Evolutionary conservation across 768 basidiomycete species (phyloP).

Genomic region (Punctularia strigosozonata): DNA sequence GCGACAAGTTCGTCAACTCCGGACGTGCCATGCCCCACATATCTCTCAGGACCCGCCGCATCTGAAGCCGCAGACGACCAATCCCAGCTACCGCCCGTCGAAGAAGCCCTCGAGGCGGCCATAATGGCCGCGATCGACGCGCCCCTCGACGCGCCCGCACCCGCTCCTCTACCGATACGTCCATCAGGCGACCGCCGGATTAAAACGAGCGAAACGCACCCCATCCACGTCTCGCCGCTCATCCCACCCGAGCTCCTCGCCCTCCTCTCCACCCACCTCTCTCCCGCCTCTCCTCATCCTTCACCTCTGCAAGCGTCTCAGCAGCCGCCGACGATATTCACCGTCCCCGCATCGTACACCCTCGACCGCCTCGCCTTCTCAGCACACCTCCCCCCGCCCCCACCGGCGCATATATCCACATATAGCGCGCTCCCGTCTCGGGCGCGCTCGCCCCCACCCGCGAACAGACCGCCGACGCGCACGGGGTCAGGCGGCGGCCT

Average conservation of each 20-base stretch:
- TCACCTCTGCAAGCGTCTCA: slow-evolving; percentile 23
- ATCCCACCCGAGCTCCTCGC: slow-evolving; percentile 11
- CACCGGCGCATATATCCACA: slow-evolving; percentile 11
- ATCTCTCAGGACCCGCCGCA: too few species aligned
- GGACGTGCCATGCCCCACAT: too few species aligned
- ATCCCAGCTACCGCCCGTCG: slow-evolving; percentile 1
- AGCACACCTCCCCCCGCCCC: slow-evolving; percentile 9
- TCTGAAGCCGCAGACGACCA: background rate
- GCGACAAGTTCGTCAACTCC: too few species aligned
- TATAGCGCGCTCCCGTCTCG: slow-evolving; percentile 1
- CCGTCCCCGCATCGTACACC: slow-evolving; percentile 30
- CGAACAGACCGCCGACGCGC: too few species aligned
- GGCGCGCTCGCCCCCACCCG: too few species aligned
- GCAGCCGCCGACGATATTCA: slow-evolving; percentile 31
- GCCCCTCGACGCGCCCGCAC: slow-evolving; percentile 16
- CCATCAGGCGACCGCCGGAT: slow-evolving; percentile 14
- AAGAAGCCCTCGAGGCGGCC: slow-evolving; percentile 30
- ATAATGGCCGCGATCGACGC: slow-evolving; percentile 44
- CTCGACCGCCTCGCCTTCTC: slow-evolving; percentile 27
- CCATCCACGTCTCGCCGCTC: slow-evolving; percentile 59
- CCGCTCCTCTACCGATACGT: slow-evolving; percentile 5
- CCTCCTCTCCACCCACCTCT: slow-evolving; percentile 10
- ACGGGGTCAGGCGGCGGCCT: too few species aligned
- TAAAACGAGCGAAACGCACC: slow-evolving; percentile 73
- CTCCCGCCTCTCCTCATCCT: slow-evolving; percentile 41